Conservation (phyloP, 257 asterid species). For the Solanum sejunctum region DNA sequence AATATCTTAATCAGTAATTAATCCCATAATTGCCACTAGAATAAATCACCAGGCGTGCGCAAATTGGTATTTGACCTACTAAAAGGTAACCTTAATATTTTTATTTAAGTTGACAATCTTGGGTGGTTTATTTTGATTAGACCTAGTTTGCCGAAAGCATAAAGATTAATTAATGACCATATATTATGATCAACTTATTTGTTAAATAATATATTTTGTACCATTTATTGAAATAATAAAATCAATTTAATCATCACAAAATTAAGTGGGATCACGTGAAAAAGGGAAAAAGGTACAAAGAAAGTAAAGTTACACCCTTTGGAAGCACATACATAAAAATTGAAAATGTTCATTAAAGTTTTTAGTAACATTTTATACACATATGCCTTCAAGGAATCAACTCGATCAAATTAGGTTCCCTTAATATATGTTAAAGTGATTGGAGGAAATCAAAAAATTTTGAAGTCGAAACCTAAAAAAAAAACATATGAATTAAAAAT, state of each 20-base stretch:
- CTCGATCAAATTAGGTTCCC: no score
- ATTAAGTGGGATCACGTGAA: slow-evolving; percentile 3
- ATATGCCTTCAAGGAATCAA: no score
- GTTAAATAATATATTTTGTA: not conserved
- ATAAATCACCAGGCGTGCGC: slow-evolving; percentile 5
- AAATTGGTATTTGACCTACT: slow-evolving; percentile 1
- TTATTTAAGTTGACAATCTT: not conserved
- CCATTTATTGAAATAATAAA: not conserved
- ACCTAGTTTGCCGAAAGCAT: slow-evolving; percentile 6
- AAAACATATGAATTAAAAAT: no score
- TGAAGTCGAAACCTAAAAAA: no score
- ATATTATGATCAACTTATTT: not conserved
- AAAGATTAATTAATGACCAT: not conserved
- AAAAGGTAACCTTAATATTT: not conserved
- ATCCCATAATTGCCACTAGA: not conserved
- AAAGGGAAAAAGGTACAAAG: not conserved
- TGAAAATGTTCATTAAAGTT: not conserved
- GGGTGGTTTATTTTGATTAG: not conserved
- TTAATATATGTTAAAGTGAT: no score
- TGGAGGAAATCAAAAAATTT: no score
- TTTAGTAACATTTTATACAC: not conserved
- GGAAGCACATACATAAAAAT: not conserved
- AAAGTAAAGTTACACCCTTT: not conserved
- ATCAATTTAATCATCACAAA: not conserved
- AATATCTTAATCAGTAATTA: not conserved